Evolutionary conservation across 257 asterid species (phyloP).

Genomic region (Fraxinus anomala): DNA sequence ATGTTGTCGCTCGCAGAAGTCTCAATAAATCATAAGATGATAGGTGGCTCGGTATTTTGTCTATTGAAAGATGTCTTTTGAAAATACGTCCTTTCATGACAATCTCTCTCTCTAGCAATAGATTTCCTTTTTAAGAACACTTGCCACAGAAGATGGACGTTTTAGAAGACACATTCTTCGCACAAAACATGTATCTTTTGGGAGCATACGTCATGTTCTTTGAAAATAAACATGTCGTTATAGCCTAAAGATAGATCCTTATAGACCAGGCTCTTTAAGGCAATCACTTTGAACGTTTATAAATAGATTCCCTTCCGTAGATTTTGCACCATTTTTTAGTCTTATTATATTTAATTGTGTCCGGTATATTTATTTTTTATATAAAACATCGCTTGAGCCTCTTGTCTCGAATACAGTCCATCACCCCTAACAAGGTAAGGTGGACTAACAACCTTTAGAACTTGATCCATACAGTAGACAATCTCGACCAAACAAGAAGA

Average conservation of each 20-base stretch:
- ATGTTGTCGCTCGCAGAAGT: not conserved
- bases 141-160: not conserved
- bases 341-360: not conserved
- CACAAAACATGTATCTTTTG: not conserved
- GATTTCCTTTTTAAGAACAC: not conserved
- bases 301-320: not conserved
- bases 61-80: not conserved
- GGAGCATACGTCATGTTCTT: not conserved
- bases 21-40: not conserved
- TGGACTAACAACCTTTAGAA: too few relatives aligned
- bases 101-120: not conserved
- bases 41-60: not conserved
- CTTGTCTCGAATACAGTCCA: too few relatives aligned
- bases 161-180: not conserved
- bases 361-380: not conserved
- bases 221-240: not conserved
- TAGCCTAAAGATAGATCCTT: not conserved
- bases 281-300: not conserved
- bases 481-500: too few relatives aligned
- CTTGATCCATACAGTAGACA: too few relatives aligned
- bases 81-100: not conserved
- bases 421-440: too few relatives aligned
- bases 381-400: not conserved
- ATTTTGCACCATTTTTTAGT: not conserved
- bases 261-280: not conserved